Evolutionary conservation across 2,329 filamentous ascomycete genomes (phyloP), one percentile per base, ranked within the genome.

Genomic region (Davidsoniella eucalypti): DNA sequence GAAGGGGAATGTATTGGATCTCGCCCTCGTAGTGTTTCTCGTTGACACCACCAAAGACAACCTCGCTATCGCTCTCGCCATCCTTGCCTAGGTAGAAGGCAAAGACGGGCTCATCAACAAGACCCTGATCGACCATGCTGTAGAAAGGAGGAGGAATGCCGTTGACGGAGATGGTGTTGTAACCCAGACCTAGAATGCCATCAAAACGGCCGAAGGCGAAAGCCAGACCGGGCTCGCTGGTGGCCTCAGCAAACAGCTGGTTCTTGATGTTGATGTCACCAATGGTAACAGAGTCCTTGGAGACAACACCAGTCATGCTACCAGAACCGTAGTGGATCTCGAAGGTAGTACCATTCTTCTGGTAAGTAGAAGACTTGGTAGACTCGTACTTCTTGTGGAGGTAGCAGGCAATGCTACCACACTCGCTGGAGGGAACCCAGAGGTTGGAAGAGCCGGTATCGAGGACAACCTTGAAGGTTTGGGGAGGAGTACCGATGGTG

Each of bases 381-480:
- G 87, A 92, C 69, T 96, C 87, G 71, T 96, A 98, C 72, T 93
- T 98, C 67, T 69, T 80, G 75, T 98, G 92, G 54, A 98, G 80
- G 70, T 90, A 98, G 78, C 92, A 98, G 57, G 92, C 93, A 63
- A 98, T 98, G 63, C 88, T 95, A 63, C 77, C 81, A 67, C 93
- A 98, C 63, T 87, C 75, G 52, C 78, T 73, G 21, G 88, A 94
- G 38, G 93, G 93, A 54, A 98, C 88, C 93, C 93, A 98, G 56
- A 98, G 78, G 74, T 98, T 98, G 65, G 92, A 96, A 75, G 87
- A 95, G 61, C 92, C 92, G 25, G 92, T 98, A 67, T 98, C 92
- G 56, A 98, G 82, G 56, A 98, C 84, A 58, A 98, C 93, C 78
- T 98, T 98, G 80, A 98, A 98, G 58, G 70, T 75, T 72, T 98